phyloP scores from a whole-genome alignment of 2,329 filamentous ascomycete genomes.

The Aureobasidium sp. region DNA sequence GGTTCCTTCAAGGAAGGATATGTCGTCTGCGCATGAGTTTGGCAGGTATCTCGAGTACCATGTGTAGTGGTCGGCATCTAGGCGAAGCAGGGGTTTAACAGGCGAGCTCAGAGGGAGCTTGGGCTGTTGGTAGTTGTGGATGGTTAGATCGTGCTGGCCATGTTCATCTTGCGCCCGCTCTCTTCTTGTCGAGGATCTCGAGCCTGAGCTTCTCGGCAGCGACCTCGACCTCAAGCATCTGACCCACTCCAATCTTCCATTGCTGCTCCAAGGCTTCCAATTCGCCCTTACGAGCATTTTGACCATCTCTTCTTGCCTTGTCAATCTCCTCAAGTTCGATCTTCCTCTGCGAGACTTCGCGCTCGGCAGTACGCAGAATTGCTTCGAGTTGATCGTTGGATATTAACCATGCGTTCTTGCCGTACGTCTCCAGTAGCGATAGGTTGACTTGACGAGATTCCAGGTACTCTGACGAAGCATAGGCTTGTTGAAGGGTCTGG shows the following conservation, averaged over 20 bases:
- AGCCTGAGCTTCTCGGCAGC: slow-evolving; percentile 66
- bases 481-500: slow-evolving; percentile 47
- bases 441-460: slow-evolving; percentile 54
- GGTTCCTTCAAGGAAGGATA: no score
- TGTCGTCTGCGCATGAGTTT: neutral
- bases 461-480: slow-evolving; percentile 53
- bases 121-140: neutral
- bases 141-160: neutral
- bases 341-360: slow-evolving; percentile 62
- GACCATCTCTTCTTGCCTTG: slow-evolving; percentile 58
- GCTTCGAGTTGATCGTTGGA: slow-evolving; percentile 75
- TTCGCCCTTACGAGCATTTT: slow-evolving; percentile 67
- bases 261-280: slow-evolving; percentile 64
- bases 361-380: slow-evolving; percentile 62
- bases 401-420: slow-evolving; percentile 87
- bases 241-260: slow-evolving; percentile 73
- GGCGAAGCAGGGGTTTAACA: neutral
- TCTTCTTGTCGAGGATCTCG: slow-evolving; percentile 60
- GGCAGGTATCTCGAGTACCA: neutral
- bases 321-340: slow-evolving; percentile 68
- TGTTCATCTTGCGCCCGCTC: slow-evolving; percentile 30
- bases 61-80: neutral
- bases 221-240: slow-evolving; percentile 78
- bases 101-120: neutral
- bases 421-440: slow-evolving; percentile 67